Evolutionary conservation across 345 rosid species (phyloP), one percentile per base, ranked within the genome.

Genomic region (Eucalyptus guilfoylei): DNA sequence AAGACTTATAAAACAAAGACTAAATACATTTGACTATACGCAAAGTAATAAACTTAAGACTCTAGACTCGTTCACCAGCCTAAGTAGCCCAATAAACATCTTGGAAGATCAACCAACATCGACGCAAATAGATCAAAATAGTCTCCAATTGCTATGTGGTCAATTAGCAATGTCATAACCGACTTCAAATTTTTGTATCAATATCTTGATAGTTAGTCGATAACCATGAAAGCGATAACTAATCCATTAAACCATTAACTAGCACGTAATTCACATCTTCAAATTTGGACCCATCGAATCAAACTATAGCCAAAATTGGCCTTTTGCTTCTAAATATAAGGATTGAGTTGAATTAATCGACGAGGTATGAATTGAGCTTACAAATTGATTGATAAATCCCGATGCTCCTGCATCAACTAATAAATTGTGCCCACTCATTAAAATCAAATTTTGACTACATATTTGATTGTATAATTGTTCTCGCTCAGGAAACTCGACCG

Each of bases 251-350:
- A 11, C 3, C 0, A 2, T 15, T 15, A 49, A 49, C 52, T 49
- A 49, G 1, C 0, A 6, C 1, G 0, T 49, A 49, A 49, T 15
- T 15, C 3, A 6, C n/a, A 11, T 26, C 14, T 60, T 26, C 67
- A 60, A 26, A 58, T 28, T 26, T 26, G 7, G 7, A 60, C 15
- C 67, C 15, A 60, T 1, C 8, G 8, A 49, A 60, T 60, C n/a
- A 60, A 30, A 26, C 67, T 3, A 5, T 11, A 28, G 67, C 2
- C n/a, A 26, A 60, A 60, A 11, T 60, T 60, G 67, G 67, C 32
- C 13, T 26, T 58, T 60, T 60, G 67, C 67, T 60, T 60, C 14
- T 30, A 26, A 28, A 60, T 4, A 11, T 12, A 60, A 60, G 1
- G 14, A 60, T 4, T 60, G n/a, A 60, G 67, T 4, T 28, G 14